A percentile compares a stretch with the other conserved stretches of the same genome.
These are phyloP conservation scores for Aspergillus carbonarius DNA, from an alignment of 2,329 filamentous ascomycete genomes.

Conservation along the genomic window DNA sequence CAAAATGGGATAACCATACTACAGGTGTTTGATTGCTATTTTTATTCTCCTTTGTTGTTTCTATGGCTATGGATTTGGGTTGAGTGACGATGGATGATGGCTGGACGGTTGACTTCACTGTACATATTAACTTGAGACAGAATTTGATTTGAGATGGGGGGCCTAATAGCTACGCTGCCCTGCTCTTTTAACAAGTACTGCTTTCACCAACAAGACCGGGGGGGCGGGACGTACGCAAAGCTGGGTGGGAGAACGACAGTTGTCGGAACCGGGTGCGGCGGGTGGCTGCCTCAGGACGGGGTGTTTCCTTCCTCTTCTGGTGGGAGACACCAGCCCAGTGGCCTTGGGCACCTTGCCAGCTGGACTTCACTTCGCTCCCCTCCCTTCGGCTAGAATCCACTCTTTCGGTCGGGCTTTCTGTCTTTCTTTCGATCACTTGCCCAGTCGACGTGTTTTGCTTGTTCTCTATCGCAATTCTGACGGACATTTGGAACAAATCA, in stretches of 20 bases:
- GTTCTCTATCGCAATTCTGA: not conserved
- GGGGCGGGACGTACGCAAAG: too few species aligned
- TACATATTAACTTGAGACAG: conserved; percentile 25
- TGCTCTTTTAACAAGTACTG: not conserved
- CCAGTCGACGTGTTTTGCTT: not conserved
- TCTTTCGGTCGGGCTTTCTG: not conserved
- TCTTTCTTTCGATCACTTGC: not conserved
- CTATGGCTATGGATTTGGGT: conserved; percentile 11
- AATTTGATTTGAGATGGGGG: conserved; percentile 1
- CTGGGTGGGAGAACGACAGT: not conserved
- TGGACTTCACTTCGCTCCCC: not conserved
- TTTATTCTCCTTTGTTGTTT: conserved; percentile 19
- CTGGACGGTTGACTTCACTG: conserved; percentile 24
- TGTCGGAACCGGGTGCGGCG: not conserved
- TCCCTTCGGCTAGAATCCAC: not conserved
- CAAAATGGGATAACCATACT: conserved; percentile 25
- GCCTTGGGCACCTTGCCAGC: not conserved
- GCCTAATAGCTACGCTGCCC: conserved; percentile 13
- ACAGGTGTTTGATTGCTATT: conserved; percentile 26
- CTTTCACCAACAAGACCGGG: not conserved
- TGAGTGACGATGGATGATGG: not conserved
- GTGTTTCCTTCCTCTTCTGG: not conserved
- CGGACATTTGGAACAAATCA: not conserved
- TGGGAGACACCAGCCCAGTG: not conserved
- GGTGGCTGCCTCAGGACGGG: not conserved